Base-by-base conservation (phyloP, 768 basidiomycete species). In the Cystobasidium tubakii region DNA sequence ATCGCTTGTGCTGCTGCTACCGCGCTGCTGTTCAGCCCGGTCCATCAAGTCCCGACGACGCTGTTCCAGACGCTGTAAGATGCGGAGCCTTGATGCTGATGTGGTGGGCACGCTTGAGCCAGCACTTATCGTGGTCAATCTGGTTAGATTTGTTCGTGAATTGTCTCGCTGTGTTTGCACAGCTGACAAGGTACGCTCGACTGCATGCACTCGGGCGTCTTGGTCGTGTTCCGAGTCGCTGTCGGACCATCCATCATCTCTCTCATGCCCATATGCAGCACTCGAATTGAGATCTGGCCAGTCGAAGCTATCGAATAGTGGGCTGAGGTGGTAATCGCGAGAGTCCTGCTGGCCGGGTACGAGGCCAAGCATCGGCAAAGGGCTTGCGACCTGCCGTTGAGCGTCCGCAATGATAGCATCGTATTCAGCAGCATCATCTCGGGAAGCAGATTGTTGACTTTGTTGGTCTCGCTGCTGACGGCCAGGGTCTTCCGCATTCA, bases 401-500 rank as follows among this genome's bases (percentile, higher is more conserved):
- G 66, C 66, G 46, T 43, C 66, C 25, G 66, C 66, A 34, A 67
- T 67, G 46, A 67, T 67, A 2, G 66, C 39, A 31, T 67, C 66
- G 66, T 67, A 67, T 53, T 67, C 66, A 19, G 10, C 66, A 7
- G 50, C 25, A 12, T 67, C 46, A 4, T 50, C 44, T 39, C n/a
- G 39, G 54, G 44, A 67, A 2, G 43, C 12, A 21, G 31, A 54
- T 2, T 44, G 66, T 44, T 33, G 66, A 39, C 9, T 3, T 34
- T 65, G 63, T 9, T 65, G 63, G 25, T 43, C 13, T 23, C 25
- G 36, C 10, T 36, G 25, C 17, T 39, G 36, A 44, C 25, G 12
- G 13, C 34, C 25, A 27, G 23, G 13, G 9, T 43, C 63, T 2
- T 27, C 25, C 21, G 34, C 25, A 21, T 27, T 27, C 33, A 43